A percentile compares a stretch with the other conserved stretches of the same genome.
Evolutionary conservation across 257 asterid species (phyloP).

Genomic region (Gentiana dahurica): DNA sequence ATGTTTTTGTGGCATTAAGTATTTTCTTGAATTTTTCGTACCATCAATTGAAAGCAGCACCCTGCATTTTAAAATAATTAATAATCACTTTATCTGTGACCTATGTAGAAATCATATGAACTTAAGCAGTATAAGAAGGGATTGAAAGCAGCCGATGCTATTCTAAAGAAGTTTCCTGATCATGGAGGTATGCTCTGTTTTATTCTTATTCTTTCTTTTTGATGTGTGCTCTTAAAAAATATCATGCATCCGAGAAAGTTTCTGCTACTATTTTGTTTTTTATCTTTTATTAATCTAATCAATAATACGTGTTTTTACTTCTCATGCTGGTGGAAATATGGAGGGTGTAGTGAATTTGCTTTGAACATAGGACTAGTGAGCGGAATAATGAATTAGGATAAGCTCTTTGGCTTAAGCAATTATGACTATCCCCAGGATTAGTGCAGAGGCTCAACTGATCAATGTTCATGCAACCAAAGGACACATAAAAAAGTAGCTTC

Average conservation of each 20-base stretch:
- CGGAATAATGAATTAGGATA: no score
- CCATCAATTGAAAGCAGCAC: background rate
- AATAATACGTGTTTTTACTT: background rate
- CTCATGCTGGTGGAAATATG: no score
- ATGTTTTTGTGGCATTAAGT: background rate
- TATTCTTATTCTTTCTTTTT: background rate
- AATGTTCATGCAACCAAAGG: no score
- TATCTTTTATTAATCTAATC: background rate
- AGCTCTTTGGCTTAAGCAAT: no score
- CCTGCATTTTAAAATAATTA: background rate
- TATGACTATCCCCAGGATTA: no score
- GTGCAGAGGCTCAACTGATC: no score
- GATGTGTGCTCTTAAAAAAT: background rate
- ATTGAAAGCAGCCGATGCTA: conserved; percentile 91
- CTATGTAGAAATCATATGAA: conserved; percentile 85
- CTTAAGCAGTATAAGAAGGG: conserved; percentile 98
- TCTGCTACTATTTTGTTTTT: background rate
- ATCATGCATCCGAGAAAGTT: background rate
- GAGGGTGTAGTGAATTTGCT: no score
- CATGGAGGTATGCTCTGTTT: conserved; percentile 82
- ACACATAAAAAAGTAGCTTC: no score
- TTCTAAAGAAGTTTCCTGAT: conserved; percentile 93
- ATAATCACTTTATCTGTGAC: conserved; percentile 2
- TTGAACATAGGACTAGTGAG: no score
- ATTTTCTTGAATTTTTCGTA: background rate